Conservation (phyloP, 1,284 basidiomycete species). For the Ustilago xerochloae region DNA sequence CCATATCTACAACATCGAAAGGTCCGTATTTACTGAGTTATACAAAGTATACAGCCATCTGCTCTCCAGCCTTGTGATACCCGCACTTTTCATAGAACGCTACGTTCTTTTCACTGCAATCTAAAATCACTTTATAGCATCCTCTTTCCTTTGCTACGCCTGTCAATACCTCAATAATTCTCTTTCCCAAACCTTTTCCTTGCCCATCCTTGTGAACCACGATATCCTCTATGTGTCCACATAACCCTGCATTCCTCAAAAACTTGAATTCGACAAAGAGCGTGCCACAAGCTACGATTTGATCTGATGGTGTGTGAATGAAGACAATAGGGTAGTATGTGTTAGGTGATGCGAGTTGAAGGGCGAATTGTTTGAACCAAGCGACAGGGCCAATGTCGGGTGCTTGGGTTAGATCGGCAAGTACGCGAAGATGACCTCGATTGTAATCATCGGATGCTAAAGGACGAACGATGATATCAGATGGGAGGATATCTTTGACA, state of each 20-base stretch:
- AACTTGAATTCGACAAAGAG: slow-evolving; percentile 94
- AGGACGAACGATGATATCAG: slow-evolving; percentile 80
- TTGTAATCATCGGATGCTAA: slow-evolving; percentile 85
- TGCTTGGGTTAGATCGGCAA: slow-evolving; percentile 81
- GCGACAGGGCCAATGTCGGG: slow-evolving; percentile 80
- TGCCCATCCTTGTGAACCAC: slow-evolving; percentile 87
- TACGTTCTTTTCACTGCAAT: slow-evolving; percentile 90
- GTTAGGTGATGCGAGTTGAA: slow-evolving; percentile 30
- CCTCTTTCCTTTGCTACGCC: slow-evolving; percentile 79
- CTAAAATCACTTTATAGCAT: slow-evolving; percentile 95
- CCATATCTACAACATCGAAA: not conserved
- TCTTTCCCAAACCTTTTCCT: slow-evolving; percentile 88
- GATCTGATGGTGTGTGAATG: slow-evolving; percentile 78
- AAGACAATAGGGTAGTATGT: slow-evolving; percentile 86
- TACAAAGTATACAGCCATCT: slow-evolving; percentile 64
- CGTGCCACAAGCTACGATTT: slow-evolving; percentile 84
- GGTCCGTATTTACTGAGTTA: not conserved
- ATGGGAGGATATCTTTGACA: slow-evolving; percentile 74
- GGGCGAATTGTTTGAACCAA: slow-evolving; percentile 59
- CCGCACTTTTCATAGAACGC: slow-evolving; percentile 98
- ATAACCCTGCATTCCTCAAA: slow-evolving; percentile 79
- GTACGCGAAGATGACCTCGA: slow-evolving; percentile 84
- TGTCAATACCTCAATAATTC: slow-evolving; percentile 83
- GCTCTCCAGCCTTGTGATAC: slow-evolving; percentile 63
- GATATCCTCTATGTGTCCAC: slow-evolving; percentile 97